Base-by-base conservation (phyloP, 345 rosid genomes). In the Eucalyptus camaldulensis region DNA sequence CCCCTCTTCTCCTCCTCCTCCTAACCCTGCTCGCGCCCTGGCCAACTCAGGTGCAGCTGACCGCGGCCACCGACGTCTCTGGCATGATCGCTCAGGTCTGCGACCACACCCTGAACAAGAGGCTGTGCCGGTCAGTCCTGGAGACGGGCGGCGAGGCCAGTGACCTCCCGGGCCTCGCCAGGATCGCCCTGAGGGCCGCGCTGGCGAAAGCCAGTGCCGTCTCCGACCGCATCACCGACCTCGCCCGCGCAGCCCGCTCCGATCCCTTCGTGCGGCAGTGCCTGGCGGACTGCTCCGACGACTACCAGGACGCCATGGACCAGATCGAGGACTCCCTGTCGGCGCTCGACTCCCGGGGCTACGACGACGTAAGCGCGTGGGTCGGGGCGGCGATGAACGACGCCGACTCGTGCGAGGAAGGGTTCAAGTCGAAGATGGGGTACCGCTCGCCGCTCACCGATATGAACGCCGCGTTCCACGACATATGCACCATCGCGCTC, bases 361-460 rank as follows among this genome's bases (percentile, higher is more conserved):
- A 88, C 58, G n/a, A 51, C 15, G 85, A 92, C 60, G 56, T 89
- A n/a, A 53, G 14, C 10, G 83, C 87, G 12, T 90, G 91, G 92
- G 87, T 91, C 6, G 56, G 45, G 7, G 90, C 91, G 16, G 92
- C 92, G 37, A 88, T 92, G 90, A 83, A 87, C 17, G 89, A 90
- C 40, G 88, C 86, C 3, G 88, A 91, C 45, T 87, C 91, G 24
- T 92, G 94, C 33, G 92, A 91, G 88, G 88, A 91, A 5, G 88
- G 89, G 31, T 91, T 89, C 86, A 60, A 87, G 86, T 80, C 37
- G 13, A 62, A 62, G 51, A 85, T 13, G 3, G 90, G 81, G 4
- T 44, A 40, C 58, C 24, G 37, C 40, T 90, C 92, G n/a, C 92
- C 91, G 8, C 37, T 92, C 14, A 86, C 90, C 47, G 49, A 69